These are phyloP conservation scores for Debaryomyces maramus DNA, from an alignment of 805 yeast genomes.

Conservation along the genomic window DNA sequence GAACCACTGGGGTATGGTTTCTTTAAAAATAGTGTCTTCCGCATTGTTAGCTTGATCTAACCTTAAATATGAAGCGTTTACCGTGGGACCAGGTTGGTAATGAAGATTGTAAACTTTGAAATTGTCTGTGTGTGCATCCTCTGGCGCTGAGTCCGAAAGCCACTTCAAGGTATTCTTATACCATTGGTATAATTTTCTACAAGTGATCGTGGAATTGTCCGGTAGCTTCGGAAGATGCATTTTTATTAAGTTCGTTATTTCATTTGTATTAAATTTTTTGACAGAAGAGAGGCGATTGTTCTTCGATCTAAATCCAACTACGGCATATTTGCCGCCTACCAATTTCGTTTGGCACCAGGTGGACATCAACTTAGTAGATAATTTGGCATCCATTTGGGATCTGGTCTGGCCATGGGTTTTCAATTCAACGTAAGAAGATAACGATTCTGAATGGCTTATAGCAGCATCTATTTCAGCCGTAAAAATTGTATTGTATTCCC, in stretches of 20 bases:
- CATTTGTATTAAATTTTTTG: conserved; percentile 10
- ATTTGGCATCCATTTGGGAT: background rate
- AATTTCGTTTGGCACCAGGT: conserved; percentile 22
- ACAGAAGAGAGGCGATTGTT: conserved; percentile 14
- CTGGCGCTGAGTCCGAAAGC: conserved; percentile 7
- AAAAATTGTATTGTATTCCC: conserved; percentile 12
- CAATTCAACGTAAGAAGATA: conserved; percentile 20
- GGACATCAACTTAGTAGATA: conserved; percentile 8
- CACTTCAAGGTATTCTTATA: conserved; percentile 14
- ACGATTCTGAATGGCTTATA: conserved; percentile 4
- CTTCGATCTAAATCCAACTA: conserved; percentile 18
- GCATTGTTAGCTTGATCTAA: too few relatives aligned
- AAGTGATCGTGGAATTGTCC: conserved; percentile 9
- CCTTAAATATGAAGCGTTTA: background rate
- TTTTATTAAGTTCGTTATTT: conserved; percentile 9
- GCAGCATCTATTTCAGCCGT: conserved; percentile 28
- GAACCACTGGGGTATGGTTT: conserved; percentile 19
- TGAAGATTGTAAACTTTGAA: background rate
- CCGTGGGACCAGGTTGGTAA: background rate
- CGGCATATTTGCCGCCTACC: conserved; percentile 13
- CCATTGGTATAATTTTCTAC: conserved; percentile 16
- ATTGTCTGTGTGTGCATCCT: background rate
- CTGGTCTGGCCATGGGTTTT: conserved; percentile 18
- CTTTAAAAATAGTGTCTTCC: conserved; percentile 4
- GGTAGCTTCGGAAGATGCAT: conserved; percentile 7